phyloP scores from a whole-genome alignment of 140 eudicot genomes.

The Senecio squalidus region DNA sequence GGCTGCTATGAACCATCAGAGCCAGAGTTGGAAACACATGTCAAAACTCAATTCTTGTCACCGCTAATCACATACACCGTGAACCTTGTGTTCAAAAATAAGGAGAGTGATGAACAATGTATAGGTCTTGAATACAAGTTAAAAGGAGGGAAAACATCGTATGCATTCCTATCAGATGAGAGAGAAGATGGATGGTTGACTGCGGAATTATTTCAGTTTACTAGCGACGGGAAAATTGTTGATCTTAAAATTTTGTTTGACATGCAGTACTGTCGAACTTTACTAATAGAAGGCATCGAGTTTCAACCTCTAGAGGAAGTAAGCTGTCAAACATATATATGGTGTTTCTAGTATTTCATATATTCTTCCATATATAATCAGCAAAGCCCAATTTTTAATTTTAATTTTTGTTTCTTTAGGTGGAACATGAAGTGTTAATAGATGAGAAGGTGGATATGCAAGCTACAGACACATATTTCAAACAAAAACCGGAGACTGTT shows the following conservation, averaged over 20 bases:
- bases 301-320: conserved; percentile 17
- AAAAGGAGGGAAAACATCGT: not conserved
- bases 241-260: not conserved
- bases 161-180: conserved; percentile 9
- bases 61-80: conserved; percentile 7
- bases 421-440: not conserved
- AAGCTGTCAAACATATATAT: not conserved
- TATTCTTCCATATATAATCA: not conserved
- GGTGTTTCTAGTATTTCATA: not conserved
- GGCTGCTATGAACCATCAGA: not conserved
- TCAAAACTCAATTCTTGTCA: conserved; percentile 1
- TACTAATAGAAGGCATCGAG: conserved; percentile 17
- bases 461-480: not conserved
- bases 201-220: conserved; percentile 12
- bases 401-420: not conserved
- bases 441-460: not conserved
- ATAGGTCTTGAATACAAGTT: conserved; percentile 6
- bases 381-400: not conserved
- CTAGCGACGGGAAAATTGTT: not conserved
- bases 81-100: conserved; percentile 20
- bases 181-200: conserved; percentile 12
- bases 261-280: not conserved
- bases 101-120: not conserved
- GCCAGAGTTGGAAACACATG: not conserved
- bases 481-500: not conserved